These are phyloP conservation scores for Xylaria sp. DNA, from an alignment of 2,329 filamentous ascomycete genomes.

Conservation along the genomic window DNA sequence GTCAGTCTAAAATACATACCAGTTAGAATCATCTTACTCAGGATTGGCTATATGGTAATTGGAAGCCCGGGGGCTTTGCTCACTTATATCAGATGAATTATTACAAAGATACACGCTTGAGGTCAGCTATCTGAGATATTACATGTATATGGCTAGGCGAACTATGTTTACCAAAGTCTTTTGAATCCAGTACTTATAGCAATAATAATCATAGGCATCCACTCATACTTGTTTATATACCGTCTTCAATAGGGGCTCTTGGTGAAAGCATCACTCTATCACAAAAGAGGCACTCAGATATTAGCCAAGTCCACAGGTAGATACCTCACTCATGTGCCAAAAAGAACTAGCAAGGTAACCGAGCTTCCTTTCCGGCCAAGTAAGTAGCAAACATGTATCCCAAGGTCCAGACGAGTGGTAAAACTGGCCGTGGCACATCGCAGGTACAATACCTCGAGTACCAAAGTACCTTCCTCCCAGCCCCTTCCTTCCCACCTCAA, in stretches of 20 bases:
- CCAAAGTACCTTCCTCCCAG: too few species aligned
- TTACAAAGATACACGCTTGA: not conserved
- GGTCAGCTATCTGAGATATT: not conserved
- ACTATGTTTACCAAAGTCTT: not conserved
- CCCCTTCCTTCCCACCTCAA: too few species aligned
- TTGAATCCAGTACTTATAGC: not conserved
- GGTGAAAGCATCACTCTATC: not conserved
- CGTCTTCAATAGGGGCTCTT: too few species aligned
- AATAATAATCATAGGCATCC: not conserved
- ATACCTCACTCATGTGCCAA: not conserved
- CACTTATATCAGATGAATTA: not conserved
- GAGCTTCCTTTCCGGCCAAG: not conserved
- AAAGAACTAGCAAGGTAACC: not conserved
- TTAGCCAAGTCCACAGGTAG: not conserved
- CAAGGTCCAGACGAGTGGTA: fast-evolving
- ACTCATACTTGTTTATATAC: not conserved
- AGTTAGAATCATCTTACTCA: not conserved
- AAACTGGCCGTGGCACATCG: not conserved
- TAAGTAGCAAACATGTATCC: not conserved
- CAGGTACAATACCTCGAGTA: not conserved
- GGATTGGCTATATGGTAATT: not conserved
- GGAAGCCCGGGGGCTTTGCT: not conserved
- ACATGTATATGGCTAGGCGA: not conserved
- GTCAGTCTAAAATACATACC: not conserved
- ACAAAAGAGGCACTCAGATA: not conserved